Conservation (phyloP, 2,329 filamentous ascomycete genomes). For the Xenoacremonium recifei region DNA sequence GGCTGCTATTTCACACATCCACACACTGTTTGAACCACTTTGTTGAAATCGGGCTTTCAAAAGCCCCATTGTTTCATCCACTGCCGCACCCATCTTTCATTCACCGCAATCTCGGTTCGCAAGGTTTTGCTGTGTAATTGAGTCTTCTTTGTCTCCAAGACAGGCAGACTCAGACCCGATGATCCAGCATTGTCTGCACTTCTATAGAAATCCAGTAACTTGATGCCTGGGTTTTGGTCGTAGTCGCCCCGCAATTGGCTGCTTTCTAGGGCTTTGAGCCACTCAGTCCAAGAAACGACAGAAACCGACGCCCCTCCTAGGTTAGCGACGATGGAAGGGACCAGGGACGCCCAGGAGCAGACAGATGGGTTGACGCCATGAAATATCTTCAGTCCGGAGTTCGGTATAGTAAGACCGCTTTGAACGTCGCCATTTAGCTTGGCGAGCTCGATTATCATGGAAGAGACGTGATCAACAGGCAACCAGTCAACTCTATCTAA, state of each 20-base stretch:
- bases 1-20: too few species aligned
- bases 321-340: neutral
- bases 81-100: neutral
- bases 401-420: neutral
- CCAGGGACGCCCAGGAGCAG: neutral
- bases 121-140: neutral
- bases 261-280: neutral
- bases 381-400: neutral
- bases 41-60: too few species aligned
- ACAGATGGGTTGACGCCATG: neutral
- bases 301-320: neutral
- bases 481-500: constrained; percentile 4
- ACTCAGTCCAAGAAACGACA: neutral
- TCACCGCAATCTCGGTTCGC: neutral
- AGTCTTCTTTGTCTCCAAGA: neutral
- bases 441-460: neutral
- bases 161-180: neutral
- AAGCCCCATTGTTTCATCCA: neutral
- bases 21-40: too few species aligned
- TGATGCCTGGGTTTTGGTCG: neutral
- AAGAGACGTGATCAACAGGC: constrained; percentile 1
- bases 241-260: neutral
- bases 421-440: neutral
- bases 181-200: neutral
- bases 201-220: neutral